Evolutionary conservation across 2,329 filamentous ascomycete genomes (phyloP), one percentile per base, ranked within the genome.

Genomic region (Claviceps sp.): DNA sequence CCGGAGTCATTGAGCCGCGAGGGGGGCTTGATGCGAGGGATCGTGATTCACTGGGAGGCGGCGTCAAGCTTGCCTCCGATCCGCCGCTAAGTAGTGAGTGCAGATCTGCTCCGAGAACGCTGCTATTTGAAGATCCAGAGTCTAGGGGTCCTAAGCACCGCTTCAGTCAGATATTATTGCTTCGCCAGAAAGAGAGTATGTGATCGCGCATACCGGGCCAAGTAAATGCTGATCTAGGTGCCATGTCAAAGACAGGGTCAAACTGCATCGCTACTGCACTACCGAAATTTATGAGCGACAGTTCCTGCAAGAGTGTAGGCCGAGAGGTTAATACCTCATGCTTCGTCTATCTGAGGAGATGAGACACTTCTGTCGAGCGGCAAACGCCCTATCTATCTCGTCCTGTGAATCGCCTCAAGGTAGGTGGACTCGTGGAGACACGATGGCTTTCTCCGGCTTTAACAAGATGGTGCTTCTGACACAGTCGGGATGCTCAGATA

Each of bases 11-110:
- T 39, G 67, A 68, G 45, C 67, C 66, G 55, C 74, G 72, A 5
- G 78, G 77, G 26, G 79, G 79, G 64, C 79, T 83, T 22, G 74
- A 74, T 40, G 78, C 79, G 47, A 74, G 65, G 22, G 77, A 80
- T 64, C 74, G 69, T 26, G 76, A 71, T 39, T 66, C 66, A 52
- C 66, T 70, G 23, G 73, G 72, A 38, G 76, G 73, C 22, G 75
- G 39, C 23, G 47, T 76, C 47, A 77, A 64, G 63, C 73, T 78
- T 53, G 69, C 65, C 52, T 78, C 77, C 23, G 76, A 74, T 47
- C 63, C 59, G 50, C 67, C 39, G 47, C 47, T 63, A 39, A 67
- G 65, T 60, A 79, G 71, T n/a, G 71, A 68, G 44, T 68, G 60
- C 47, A 77, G 61, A 49, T 75, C 72, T 56, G 72, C 68, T 46